Evolutionary conservation across 192 early-diverging fungal genomes (phyloP).

Genomic region (Coemansia sp.): DNA sequence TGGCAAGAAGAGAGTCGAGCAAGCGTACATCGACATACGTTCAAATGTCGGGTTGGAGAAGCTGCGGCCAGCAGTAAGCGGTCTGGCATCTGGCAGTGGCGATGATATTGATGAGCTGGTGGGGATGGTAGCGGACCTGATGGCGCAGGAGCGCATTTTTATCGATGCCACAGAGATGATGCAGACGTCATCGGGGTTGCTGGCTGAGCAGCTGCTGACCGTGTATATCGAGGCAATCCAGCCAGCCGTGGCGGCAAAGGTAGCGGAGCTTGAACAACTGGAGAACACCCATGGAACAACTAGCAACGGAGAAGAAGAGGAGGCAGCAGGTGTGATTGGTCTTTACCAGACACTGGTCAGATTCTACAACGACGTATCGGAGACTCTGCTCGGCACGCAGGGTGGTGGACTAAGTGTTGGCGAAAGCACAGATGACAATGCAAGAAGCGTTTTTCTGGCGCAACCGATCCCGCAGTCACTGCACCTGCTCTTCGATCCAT

Average conservation of each 20-base stretch:
- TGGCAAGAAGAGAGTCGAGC: slow-evolving; percentile 15
- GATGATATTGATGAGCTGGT: slow-evolving; percentile 11
- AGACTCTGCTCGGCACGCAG: slow-evolving; percentile 1
- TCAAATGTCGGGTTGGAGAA: slow-evolving; percentile 12
- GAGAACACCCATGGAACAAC: neutral
- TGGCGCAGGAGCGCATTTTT: slow-evolving; percentile 29
- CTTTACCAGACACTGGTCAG: slow-evolving; percentile 21
- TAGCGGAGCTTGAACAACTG: neutral
- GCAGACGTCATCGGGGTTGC: slow-evolving; percentile 1
- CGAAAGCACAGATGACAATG: neutral
- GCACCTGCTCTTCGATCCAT: slow-evolving; percentile 33
- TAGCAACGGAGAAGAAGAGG: too few relatives aligned
- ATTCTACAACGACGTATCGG: slow-evolving; percentile 8
- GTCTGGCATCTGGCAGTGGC: neutral
- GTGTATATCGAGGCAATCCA: slow-evolving; percentile 16
- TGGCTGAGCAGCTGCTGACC: slow-evolving; percentile 23
- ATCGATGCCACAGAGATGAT: slow-evolving; percentile 28
- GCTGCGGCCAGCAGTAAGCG: slow-evolving; percentile 10
- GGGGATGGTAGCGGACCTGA: slow-evolving; percentile 6
- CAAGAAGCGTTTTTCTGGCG: neutral
- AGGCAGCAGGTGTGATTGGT: too few relatives aligned
- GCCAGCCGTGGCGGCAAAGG: slow-evolving; percentile 11
- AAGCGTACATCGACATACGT: slow-evolving; percentile 19
- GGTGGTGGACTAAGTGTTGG: slow-evolving; percentile 34
- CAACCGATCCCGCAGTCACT: slow-evolving; percentile 29